These are phyloP conservation scores for Cardamine resedifolia DNA, from an alignment of 345 rosid genomes.

Conservation along the genomic window DNA sequence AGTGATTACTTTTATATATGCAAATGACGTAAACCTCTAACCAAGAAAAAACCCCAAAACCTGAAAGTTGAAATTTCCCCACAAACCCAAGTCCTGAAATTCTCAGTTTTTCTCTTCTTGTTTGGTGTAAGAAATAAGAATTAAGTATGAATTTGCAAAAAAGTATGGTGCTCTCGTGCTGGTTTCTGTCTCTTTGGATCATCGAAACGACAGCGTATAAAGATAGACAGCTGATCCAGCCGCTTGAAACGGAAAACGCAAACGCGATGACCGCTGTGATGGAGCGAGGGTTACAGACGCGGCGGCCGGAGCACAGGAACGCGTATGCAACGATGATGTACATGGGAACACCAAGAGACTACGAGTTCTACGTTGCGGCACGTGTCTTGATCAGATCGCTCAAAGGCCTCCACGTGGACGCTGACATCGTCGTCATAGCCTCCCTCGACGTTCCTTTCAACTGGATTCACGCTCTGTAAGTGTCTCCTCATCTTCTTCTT, in stretches of 20 bases:
- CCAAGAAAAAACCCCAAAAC: not conserved
- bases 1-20: not conserved
- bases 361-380: constrained; percentile 91
- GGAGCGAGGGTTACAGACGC: constrained; percentile 24
- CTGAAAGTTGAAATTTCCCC: not conserved
- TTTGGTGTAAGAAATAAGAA: not conserved
- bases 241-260: constrained; percentile 16
- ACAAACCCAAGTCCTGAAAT: not conserved
- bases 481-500: not conserved
- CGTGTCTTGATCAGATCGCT: constrained; percentile 95
- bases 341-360: constrained; percentile 98
- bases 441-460: constrained; percentile 84
- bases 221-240: constrained; percentile 19
- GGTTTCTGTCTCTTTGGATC: constrained; percentile 15
- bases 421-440: constrained; percentile 96
- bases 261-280: constrained; percentile 16
- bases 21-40: not conserved
- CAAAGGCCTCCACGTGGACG: constrained; percentile 55
- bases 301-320: constrained; percentile 50
- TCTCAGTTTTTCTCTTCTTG: not conserved
- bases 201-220: constrained; percentile 10
- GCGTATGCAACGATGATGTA: constrained; percentile 99
- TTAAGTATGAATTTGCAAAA: constrained; percentile 17
- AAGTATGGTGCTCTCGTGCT: constrained; percentile 14
- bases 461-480: constrained; percentile 84